Percentiles rank a stretch among this genome's conserved stretches.
phyloP scores from a whole-genome alignment of 2,329 filamentous ascomycete species.

The Trichoderma harzianum region DNA sequence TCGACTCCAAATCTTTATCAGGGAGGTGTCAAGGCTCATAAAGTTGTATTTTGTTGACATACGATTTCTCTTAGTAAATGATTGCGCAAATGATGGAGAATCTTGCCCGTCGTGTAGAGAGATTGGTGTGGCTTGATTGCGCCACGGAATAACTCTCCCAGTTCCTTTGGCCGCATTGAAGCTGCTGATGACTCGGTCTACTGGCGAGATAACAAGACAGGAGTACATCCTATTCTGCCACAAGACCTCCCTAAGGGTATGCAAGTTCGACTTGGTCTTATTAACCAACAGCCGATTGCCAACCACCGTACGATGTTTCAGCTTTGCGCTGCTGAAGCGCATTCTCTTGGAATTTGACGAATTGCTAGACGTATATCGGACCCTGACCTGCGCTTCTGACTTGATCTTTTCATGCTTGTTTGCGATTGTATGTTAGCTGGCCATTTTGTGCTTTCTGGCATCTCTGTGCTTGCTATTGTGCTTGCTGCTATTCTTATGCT shows the following conservation, averaged over 20 bases:
- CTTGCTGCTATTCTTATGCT: background rate
- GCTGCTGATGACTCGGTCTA: slow-evolving; percentile 11
- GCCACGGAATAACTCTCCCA: slow-evolving; percentile 14
- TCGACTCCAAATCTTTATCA: background rate
- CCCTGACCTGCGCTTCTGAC: background rate
- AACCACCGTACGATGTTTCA: background rate
- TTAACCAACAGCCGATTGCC: background rate
- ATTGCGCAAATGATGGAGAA: background rate
- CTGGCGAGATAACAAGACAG: slow-evolving; percentile 18
- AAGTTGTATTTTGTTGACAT: background rate
- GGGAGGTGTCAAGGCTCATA: background rate
- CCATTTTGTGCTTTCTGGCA: no score
- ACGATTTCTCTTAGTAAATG: background rate
- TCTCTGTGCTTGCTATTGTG: background rate
- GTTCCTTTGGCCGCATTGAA: slow-evolving; percentile 12
- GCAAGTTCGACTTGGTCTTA: slow-evolving; percentile 4
- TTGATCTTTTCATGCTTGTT: background rate
- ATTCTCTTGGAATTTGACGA: background rate
- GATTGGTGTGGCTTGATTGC: slow-evolving; percentile 14
- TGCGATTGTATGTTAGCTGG: no score
- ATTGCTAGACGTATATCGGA: background rate
- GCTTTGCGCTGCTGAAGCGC: background rate
- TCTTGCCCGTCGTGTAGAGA: background rate
- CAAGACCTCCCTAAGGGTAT: slow-evolving; percentile 12
- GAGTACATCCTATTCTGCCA: slow-evolving; percentile 21